phyloP scores from a whole-genome alignment of 2,329 filamentous ascomycete species.

The Fusarium sp. region DNA sequence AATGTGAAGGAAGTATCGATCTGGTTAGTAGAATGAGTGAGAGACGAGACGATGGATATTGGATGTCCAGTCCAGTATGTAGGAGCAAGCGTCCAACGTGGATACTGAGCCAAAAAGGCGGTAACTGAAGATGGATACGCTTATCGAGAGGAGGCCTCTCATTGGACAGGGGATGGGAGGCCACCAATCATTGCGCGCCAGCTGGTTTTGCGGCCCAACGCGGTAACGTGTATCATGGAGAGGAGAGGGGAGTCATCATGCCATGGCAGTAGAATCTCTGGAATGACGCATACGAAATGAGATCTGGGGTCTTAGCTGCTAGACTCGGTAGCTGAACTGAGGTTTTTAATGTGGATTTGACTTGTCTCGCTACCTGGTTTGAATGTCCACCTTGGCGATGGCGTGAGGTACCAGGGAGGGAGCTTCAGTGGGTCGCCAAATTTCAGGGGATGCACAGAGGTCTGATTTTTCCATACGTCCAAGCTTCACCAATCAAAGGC shows the following conservation, averaged over 20 bases:
- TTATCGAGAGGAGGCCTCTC: background rate
- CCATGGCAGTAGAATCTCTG: background rate
- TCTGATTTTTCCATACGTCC: background rate
- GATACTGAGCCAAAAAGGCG: conserved; percentile 28
- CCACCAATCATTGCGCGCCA: conserved; percentile 23
- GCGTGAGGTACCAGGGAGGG: background rate
- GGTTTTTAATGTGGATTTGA: conserved; percentile 1
- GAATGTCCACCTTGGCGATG: background rate
- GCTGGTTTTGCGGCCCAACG: conserved; percentile 36
- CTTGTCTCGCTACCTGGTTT: background rate
- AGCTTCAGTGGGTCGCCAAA: background rate
- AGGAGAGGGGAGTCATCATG: conserved; percentile 13
- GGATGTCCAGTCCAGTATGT: background rate
- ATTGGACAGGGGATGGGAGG: background rate
- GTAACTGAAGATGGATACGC: conserved; percentile 32
- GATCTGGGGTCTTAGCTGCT: background rate
- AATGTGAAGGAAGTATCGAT: background rate
- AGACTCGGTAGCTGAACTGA: background rate
- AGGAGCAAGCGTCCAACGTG: conserved; percentile 6
- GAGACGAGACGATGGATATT: conserved; percentile 1
- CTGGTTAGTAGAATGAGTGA: background rate
- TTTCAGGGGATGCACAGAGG: background rate
- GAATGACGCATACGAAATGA: conserved; percentile 13
- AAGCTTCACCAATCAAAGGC: background rate
- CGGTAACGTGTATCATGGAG: conserved; percentile 17